Conservation (phyloP, 257 asterid genomes). For the Avicennia marina region DNA sequence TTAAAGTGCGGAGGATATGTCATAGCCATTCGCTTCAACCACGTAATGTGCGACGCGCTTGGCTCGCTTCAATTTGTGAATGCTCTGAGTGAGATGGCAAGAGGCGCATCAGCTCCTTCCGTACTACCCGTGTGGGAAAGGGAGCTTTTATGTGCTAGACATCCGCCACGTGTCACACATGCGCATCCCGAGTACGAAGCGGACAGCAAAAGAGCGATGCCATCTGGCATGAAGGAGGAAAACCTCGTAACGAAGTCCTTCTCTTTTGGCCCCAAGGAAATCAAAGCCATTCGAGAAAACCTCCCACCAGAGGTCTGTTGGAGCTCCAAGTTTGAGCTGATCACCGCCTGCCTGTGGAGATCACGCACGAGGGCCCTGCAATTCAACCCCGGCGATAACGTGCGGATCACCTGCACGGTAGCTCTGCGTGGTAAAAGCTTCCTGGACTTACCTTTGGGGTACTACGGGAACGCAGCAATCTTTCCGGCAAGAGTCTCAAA, state of each 20-base stretch:
- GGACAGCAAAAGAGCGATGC: background rate
- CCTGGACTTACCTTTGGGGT: conserved; percentile 12
- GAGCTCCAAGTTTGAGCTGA: conserved; percentile 10
- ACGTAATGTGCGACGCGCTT: conserved; percentile 5
- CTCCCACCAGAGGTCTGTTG: background rate
- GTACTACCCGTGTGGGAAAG: conserved; percentile 16
- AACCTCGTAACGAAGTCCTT: background rate
- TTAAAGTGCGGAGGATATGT: conserved; percentile 13
- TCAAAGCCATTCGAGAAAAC: background rate
- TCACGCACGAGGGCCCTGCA: conserved; percentile 10
- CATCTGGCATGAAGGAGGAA: background rate
- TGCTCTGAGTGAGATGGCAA: background rate
- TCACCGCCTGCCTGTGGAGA: conserved; percentile 22
- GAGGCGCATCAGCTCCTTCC: conserved; percentile 12
- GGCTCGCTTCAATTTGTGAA: conserved; percentile 3
- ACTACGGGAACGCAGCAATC: background rate
- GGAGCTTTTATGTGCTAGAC: conserved; percentile 1
- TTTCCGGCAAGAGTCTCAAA: background rate
- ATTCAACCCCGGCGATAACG: background rate
- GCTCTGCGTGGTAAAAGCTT: background rate
- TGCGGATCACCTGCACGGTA: conserved; percentile 6
- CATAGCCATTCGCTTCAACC: conserved; percentile 10
- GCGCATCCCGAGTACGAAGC: conserved; percentile 3
- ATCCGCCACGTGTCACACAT: background rate
- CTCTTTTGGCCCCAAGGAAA: background rate